Evolutionary conservation across 768 basidiomycete species (phyloP).

Genomic region (Strobilomyces dryophilus): DNA sequence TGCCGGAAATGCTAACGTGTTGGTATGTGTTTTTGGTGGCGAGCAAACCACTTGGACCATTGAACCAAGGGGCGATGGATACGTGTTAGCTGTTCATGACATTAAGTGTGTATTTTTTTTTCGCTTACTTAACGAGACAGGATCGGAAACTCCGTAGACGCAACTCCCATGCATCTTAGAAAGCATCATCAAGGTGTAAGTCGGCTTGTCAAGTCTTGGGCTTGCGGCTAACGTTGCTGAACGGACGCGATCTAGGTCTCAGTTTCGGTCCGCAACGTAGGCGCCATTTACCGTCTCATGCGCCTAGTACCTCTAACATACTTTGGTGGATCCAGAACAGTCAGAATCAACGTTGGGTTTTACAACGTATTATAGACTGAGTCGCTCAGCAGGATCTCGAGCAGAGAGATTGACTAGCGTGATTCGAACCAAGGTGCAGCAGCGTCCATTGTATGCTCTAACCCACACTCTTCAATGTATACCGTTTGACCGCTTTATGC

Average conservation of each 20-base stretch:
- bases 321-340: not conserved
- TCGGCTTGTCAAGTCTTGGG: not conserved
- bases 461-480: too few species aligned
- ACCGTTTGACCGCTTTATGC: too few species aligned
- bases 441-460: too few species aligned
- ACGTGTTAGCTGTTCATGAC: not conserved
- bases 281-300: not conserved
- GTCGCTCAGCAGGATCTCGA: not conserved
- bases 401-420: too few species aligned
- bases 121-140: not conserved
- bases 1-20: not conserved
- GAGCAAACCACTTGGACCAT: constrained; percentile 1
- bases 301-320: not conserved
- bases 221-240: too few species aligned
- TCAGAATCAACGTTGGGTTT: not conserved
- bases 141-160: constrained; percentile 6
- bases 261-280: not conserved
- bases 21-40: not conserved
- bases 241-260: too few species aligned
- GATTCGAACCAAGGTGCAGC: too few species aligned
- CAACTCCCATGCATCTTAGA: constrained; percentile 1
- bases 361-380: not conserved
- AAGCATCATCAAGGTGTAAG: not conserved
- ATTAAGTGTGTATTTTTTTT: not conserved
- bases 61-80: constrained; percentile 2